A percentile compares a stretch with the other conserved stretches of the same genome.
These are phyloP conservation scores for Geranium brycei DNA, from an alignment of 345 rosid genomes.

Conservation along the genomic window DNA sequence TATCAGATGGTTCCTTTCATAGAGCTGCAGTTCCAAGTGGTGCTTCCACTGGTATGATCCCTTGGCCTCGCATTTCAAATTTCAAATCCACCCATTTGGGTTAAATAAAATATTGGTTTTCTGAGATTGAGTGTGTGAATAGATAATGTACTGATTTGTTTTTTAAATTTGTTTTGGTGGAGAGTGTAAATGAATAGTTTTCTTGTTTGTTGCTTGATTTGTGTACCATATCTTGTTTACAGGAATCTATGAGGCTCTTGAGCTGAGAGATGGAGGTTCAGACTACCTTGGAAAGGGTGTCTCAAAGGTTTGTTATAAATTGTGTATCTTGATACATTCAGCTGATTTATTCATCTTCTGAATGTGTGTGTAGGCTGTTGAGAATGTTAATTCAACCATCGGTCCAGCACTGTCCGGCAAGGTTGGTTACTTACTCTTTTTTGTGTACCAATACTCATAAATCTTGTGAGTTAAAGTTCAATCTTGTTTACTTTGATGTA, in stretches of 20 bases:
- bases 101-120: too few species aligned
- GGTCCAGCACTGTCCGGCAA: constrained; percentile 87
- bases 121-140: too few species aligned
- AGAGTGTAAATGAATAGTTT: too few species aligned
- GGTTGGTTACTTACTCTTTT: constrained; percentile 21
- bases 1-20: constrained; percentile 38
- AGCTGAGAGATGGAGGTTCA: constrained; percentile 88
- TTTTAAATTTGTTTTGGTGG: too few species aligned
- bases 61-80: too few species aligned
- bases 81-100: not conserved
- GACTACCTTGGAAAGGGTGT: constrained; percentile 98
- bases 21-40: constrained; percentile 97
- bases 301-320: constrained; percentile 34
- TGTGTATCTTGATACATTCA: not conserved
- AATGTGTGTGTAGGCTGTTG: constrained; percentile 44
- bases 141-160: too few species aligned
- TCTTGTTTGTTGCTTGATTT: not conserved
- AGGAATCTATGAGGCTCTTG: constrained; percentile 94
- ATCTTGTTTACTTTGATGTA: not conserved
- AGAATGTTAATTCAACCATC: constrained; percentile 59
- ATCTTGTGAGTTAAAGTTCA: not conserved
- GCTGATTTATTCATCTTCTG: not conserved
- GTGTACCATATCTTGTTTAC: not conserved
- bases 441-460: too few species aligned
- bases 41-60: constrained; percentile 76